Evolutionary conservation across 352 stramenopile genomes (phyloP).

Genomic region (Blastocystis sp.): DNA sequence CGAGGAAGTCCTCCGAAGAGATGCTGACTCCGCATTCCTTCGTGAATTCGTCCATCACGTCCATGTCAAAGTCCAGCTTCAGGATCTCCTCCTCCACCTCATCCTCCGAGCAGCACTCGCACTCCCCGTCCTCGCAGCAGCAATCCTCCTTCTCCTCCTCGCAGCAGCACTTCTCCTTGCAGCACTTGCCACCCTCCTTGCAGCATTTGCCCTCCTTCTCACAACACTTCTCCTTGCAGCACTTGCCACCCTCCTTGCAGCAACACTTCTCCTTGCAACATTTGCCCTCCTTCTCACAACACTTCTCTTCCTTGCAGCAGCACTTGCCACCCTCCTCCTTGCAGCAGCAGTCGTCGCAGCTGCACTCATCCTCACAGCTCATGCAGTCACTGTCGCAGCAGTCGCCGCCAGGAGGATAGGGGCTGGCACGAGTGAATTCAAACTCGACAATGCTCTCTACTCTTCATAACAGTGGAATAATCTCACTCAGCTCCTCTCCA

Average conservation of each 20-base stretch:
- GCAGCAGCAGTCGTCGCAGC: neutral
- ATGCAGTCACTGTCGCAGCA: neutral
- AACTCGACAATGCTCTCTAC: slow-evolving; percentile 47
- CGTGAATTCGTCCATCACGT: slow-evolving; percentile 60
- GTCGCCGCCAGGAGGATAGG: neutral
- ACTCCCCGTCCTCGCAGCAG: neutral
- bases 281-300: neutral
- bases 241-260: neutral
- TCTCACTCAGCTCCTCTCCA: neutral
- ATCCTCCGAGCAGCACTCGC: neutral
- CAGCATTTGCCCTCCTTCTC: neutral
- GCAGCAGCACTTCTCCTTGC: neutral
- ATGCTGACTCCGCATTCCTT: slow-evolving; percentile 49
- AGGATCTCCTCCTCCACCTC: slow-evolving; percentile 42
- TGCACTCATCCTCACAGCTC: neutral
- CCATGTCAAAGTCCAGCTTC: slow-evolving; percentile 48
- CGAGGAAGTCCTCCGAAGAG: slow-evolving; percentile 57
- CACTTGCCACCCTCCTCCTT: neutral
- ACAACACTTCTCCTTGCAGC: neutral
- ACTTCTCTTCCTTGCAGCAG: slow-evolving; percentile 8
- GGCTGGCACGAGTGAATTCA: slow-evolving; percentile 21
- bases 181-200: slow-evolving; percentile 21
- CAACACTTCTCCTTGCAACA: neutral
- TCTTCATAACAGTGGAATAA: neutral
- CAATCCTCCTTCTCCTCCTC: neutral